These are phyloP conservation scores for Karstenula rhodostoma DNA, from an alignment of 2,329 filamentous ascomycete species.

Conservation along the genomic window DNA sequence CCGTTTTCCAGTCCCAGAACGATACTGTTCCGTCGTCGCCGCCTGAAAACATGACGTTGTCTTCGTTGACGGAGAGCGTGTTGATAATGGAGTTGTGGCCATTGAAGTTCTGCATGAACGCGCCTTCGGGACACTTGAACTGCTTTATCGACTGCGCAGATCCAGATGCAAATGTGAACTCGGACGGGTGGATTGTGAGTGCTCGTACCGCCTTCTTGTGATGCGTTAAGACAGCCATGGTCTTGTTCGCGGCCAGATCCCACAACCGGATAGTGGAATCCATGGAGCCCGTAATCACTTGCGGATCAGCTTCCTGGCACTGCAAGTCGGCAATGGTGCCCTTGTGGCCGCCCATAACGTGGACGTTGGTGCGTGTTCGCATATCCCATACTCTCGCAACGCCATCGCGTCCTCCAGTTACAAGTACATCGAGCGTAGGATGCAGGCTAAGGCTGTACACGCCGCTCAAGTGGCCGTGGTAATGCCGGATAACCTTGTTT, in stretches of 20 bases:
- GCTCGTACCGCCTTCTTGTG: constrained; percentile 97
- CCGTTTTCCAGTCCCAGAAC: constrained; percentile 99
- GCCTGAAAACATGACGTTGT: constrained; percentile 93
- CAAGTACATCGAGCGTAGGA: constrained; percentile 91
- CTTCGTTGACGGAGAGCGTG: constrained; percentile 88
- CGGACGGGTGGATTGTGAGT: constrained; percentile 82
- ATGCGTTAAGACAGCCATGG: constrained; percentile 94
- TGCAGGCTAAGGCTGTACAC: constrained; percentile 95
- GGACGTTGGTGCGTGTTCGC: constrained; percentile 93
- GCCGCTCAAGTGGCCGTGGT: constrained; percentile 94
- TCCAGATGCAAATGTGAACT: constrained; percentile 95
- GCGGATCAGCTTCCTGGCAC: constrained; percentile 95
- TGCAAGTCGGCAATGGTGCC: constrained; percentile 87
- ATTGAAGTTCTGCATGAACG: constrained; percentile 99
- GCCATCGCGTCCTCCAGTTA: constrained; percentile 93
- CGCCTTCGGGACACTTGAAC: constrained; percentile 98
- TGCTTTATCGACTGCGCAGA: constrained; percentile 97
- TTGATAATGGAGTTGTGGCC: constrained; percentile 98
- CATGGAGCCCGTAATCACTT: constrained; percentile 91
- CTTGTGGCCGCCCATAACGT: constrained; percentile 90
- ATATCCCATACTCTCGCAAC: constrained; percentile 61
- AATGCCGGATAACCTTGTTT: constrained; percentile 89
- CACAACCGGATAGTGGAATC: constrained; percentile 74
- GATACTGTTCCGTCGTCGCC: constrained; percentile 95
- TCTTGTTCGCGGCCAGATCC: constrained; percentile 96